Percentiles rank a stretch among this genome's conserved stretches.
Evolutionary conservation across 306 rosid genomes (phyloP).

Genomic region (Prunus mira): DNA sequence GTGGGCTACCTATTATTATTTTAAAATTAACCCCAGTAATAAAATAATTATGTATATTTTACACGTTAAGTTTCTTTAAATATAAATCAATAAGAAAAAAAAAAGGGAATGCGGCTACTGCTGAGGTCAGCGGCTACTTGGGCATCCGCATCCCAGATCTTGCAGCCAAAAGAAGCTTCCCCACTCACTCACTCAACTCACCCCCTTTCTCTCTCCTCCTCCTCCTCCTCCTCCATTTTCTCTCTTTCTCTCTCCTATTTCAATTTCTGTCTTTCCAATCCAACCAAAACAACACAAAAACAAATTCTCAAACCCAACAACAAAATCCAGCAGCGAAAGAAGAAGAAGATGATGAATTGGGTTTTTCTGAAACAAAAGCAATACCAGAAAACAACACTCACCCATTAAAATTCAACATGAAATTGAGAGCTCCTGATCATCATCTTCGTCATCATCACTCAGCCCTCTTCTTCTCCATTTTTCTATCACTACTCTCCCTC

Average conservation of each 20-base stretch:
- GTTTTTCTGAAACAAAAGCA: slow-evolving; percentile 1
- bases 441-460: slow-evolving; percentile 19
- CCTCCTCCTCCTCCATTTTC: neutral
- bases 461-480: slow-evolving; percentile 12
- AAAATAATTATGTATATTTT: slow-evolving; percentile 1
- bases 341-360: slow-evolving; percentile 37
- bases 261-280: slow-evolving; percentile 12
- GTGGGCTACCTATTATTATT: neutral
- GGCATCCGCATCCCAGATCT: slow-evolving; percentile 56
- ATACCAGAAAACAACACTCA: slow-evolving; percentile 28
- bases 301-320: neutral
- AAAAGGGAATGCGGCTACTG: slow-evolving; percentile 32
- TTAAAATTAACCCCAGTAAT: neutral
- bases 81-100: slow-evolving; percentile 1
- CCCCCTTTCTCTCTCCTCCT: neutral
- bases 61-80: neutral
- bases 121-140: slow-evolving; percentile 54
- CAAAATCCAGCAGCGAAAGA: slow-evolving; percentile 16
- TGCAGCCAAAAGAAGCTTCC: slow-evolving; percentile 56
- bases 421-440: slow-evolving; percentile 11
- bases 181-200: neutral
- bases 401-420: slow-evolving; percentile 46
- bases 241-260: neutral
- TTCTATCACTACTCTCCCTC: slow-evolving; percentile 25
- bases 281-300: slow-evolving; percentile 21